phyloP scores from a whole-genome alignment of 176 grass and related monocot species.

The Zoysia japonica region DNA sequence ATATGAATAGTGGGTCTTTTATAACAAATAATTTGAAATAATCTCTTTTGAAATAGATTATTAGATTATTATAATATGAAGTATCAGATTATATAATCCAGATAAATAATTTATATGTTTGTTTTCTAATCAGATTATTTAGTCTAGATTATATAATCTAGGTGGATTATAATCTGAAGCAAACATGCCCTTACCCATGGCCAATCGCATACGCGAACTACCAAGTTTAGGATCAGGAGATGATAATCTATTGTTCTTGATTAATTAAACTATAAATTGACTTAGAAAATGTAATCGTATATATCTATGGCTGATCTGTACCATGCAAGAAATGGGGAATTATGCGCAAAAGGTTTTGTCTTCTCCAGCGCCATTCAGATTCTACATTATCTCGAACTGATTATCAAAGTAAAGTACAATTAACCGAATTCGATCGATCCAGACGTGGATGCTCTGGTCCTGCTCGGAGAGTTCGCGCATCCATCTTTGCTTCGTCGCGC shows the following conservation, averaged over 20 bases:
- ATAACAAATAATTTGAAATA: too few species aligned
- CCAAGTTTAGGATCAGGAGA: not conserved
- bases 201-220: not conserved
- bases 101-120: too few species aligned
- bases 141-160: too few species aligned
- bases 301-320: too few species aligned
- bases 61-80: too few species aligned
- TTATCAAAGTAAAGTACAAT: slow-evolving; percentile 4
- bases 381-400: not conserved
- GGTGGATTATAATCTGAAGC: too few species aligned
- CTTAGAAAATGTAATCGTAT: not conserved
- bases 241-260: not conserved
- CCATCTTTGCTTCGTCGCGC: too few species aligned
- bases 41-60: too few species aligned
- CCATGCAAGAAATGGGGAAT: not conserved
- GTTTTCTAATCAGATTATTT: too few species aligned
- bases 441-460: not conserved
- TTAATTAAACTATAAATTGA: not conserved
- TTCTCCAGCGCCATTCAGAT: not conserved
- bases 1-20: too few species aligned
- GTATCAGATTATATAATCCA: too few species aligned
- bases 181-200: not conserved
- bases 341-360: not conserved
- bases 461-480: slow-evolving; percentile 1
- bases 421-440: not conserved